These are phyloP conservation scores for Cardiospermum halicacabum DNA, from an alignment of 345 rosid species.

Conservation along the genomic window DNA sequence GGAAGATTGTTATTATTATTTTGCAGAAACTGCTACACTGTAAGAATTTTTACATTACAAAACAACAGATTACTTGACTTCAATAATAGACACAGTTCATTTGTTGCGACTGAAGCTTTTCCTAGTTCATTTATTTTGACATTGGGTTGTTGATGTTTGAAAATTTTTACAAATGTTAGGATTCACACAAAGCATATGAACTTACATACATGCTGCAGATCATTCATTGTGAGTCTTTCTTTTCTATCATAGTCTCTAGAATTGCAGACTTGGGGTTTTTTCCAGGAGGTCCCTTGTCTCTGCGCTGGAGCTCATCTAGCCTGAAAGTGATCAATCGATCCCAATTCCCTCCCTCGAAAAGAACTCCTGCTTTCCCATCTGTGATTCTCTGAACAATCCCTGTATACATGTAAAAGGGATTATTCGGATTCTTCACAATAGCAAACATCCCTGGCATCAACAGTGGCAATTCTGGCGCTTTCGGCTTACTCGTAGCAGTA, in stretches of 20 bases:
- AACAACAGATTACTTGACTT: constrained; percentile 11
- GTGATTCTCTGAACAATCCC: constrained; percentile 92
- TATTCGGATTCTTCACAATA: constrained; percentile 69
- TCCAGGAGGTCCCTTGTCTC: constrained; percentile 83
- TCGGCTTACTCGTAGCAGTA: constrained; percentile 46
- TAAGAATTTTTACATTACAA: background rate
- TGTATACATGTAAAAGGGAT: constrained; percentile 77
- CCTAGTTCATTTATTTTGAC: constrained; percentile 1
- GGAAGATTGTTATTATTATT: constrained; percentile 15
- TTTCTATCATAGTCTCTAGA: constrained; percentile 49
- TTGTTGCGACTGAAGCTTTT: background rate
- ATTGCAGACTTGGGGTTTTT: constrained; percentile 74
- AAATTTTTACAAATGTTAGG: background rate
- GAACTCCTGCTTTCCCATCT: constrained; percentile 85
- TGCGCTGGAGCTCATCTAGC: constrained; percentile 74
- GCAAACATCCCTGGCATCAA: constrained; percentile 93
- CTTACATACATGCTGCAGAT: constrained; percentile 13
- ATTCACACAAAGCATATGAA: background rate
- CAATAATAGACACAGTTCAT: constrained; percentile 10
- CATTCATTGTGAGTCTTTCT: constrained; percentile 27
- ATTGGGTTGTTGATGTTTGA: constrained; percentile 7
- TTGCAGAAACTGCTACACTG: background rate
- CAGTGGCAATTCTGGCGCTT: constrained; percentile 67
- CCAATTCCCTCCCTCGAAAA: constrained; percentile 90
- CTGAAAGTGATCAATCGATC: constrained; percentile 71